Percentiles rank a stretch among this genome's conserved stretches.
phyloP scores from a whole-genome alignment of 1,139 yeast species.

The Candida frijolesensis region DNA sequence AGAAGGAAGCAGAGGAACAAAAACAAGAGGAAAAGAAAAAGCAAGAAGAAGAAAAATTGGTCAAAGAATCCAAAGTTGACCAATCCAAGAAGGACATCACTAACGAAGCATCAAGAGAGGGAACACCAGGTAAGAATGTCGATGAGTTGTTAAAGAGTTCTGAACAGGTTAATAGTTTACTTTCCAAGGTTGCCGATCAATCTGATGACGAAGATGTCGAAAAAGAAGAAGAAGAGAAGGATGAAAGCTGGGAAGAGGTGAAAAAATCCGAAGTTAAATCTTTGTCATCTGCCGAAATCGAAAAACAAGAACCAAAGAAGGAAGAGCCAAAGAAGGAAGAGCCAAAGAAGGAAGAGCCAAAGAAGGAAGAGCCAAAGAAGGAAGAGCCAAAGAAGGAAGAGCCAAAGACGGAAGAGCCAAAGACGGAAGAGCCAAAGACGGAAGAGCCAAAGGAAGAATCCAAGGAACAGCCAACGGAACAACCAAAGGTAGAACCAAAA shows the following conservation, averaged over 20 bases:
- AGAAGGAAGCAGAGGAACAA: conserved; percentile 26
- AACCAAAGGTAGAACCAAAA: conserved; percentile 16
- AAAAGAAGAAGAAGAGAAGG: conserved; percentile 23
- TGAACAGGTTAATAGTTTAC: conserved; percentile 37
- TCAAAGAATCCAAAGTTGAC: conserved; percentile 9
- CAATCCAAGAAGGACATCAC: conserved; percentile 14
- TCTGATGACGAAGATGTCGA: conserved; percentile 44
- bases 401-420: conserved; percentile 15
- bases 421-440: conserved; percentile 17
- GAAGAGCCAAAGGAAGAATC: conserved; percentile 12
- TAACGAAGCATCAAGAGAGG: conserved; percentile 8
- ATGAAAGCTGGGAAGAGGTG: conserved; percentile 48
- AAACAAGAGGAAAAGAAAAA: conserved; percentile 19
- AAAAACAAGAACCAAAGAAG: conserved; percentile 16
- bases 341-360: conserved; percentile 15
- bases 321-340: conserved; percentile 20
- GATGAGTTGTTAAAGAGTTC: conserved; percentile 47
- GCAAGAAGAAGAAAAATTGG: conserved; percentile 17
- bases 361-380: conserved; percentile 17
- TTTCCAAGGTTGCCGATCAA: conserved; percentile 41
- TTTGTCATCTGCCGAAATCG: conserved; percentile 11
- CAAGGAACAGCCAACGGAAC: conserved; percentile 16
- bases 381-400: conserved; percentile 18
- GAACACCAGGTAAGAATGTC: conserved; percentile 24
- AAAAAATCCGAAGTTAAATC: conserved; percentile 29